Percentiles rank a stretch among this genome's conserved stretches.
Conservation (phyloP, 2,329 filamentous ascomycete genomes). For the Alternaria brassicae region DNA sequence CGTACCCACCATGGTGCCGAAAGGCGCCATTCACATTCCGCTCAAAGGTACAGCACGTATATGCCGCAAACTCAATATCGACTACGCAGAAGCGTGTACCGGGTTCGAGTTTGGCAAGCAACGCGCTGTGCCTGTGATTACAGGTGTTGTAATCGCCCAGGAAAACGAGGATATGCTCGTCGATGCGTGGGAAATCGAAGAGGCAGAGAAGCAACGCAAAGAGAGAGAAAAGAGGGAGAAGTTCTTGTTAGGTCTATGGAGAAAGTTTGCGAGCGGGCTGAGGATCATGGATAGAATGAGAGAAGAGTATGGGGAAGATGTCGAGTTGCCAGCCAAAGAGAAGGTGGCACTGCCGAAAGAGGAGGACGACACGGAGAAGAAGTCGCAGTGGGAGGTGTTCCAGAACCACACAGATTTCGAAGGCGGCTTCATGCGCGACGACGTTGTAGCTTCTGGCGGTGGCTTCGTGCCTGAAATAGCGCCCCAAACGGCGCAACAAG, state of each 20-base stretch:
- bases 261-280: slow-evolving; percentile 84
- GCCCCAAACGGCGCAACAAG: neutral
- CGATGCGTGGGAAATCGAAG: slow-evolving; percentile 75
- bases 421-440: slow-evolving; percentile 53
- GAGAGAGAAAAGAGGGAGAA: slow-evolving; percentile 85
- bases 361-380: slow-evolving; percentile 64
- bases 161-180: slow-evolving; percentile 78
- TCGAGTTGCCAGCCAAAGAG: slow-evolving; percentile 71
- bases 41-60: slow-evolving; percentile 77
- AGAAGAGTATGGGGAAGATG: slow-evolving; percentile 43
- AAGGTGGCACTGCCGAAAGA: slow-evolving; percentile 45
- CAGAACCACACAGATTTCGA: slow-evolving; percentile 46
- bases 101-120: slow-evolving; percentile 96
- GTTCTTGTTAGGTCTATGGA: slow-evolving; percentile 77
- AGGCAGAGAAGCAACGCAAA: slow-evolving; percentile 75
- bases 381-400: slow-evolving; percentile 49
- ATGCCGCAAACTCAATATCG: slow-evolving; percentile 83
- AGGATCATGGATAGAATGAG: slow-evolving; percentile 67
- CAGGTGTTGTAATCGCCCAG: slow-evolving; percentile 85
- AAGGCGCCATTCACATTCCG: slow-evolving; percentile 83
- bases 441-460: slow-evolving; percentile 15
- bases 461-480: slow-evolving; percentile 27
- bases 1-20: slow-evolving; percentile 89
- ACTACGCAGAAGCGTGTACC: slow-evolving; percentile 92
- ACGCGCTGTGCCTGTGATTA: slow-evolving; percentile 90